phyloP scores from a whole-genome alignment of 192 early-diverging fungal genomes.

The Backusella parvicylindrica region DNA sequence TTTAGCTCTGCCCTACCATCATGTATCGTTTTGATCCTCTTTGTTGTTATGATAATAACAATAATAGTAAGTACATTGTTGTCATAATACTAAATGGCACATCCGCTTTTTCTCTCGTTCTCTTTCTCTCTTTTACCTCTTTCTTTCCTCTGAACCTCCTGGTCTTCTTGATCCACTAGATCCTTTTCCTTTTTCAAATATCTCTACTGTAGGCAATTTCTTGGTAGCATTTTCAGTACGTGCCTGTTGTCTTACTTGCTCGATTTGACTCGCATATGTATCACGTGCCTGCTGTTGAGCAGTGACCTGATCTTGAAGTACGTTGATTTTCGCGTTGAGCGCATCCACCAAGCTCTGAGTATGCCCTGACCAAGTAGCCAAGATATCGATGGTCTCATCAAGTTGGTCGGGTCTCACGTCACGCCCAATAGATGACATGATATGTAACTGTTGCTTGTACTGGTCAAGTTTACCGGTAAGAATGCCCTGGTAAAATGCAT shows the following conservation, averaged over 20 bases:
- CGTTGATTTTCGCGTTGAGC: conserved; percentile 49
- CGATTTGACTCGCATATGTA: neutral
- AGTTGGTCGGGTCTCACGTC: conserved; percentile 69
- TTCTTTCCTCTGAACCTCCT: neutral
- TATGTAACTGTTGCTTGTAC: conserved; percentile 64
- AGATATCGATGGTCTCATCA: conserved; percentile 47
- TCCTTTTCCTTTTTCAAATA: neutral
- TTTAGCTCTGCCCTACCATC: conserved; percentile 1
- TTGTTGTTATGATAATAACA: neutral
- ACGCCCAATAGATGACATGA: conserved; percentile 81
- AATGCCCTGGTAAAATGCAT: conserved; percentile 78
- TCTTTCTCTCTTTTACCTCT: neutral
- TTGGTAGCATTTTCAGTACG: neutral
- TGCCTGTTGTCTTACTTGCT: neutral
- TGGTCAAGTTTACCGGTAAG: conserved; percentile 83
- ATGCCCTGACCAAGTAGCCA: conserved; percentile 59
- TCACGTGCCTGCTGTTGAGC: neutral
- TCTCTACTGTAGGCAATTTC: neutral
- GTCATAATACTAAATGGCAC: neutral
- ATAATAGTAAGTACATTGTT: neutral
- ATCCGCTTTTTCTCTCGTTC: neutral
- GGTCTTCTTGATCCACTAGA: neutral
- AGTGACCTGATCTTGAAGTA: neutral
- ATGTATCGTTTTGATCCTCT: conserved; percentile 26
- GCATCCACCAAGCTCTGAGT: conserved; percentile 50